Evolutionary conservation across 2,329 filamentous ascomycete genomes (phyloP).

Genomic region (Penicillium psychrosexuale): DNA sequence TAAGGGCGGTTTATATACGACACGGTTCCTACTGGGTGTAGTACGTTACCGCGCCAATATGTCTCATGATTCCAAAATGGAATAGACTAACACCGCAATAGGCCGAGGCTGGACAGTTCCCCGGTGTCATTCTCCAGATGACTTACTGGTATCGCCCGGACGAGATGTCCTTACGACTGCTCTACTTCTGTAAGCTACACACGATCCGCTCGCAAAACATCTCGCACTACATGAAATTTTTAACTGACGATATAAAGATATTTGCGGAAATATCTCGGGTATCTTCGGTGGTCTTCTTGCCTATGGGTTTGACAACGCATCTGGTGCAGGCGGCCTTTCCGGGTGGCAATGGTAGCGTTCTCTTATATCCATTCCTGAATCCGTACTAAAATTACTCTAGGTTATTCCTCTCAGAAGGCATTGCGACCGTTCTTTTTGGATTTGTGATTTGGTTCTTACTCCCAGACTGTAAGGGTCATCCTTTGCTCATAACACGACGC

Average conservation of each 20-base stretch:
- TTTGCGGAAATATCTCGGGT: conserved; percentile 42
- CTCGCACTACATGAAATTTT: conserved; percentile 9
- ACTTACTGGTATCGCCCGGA: conserved; percentile 50
- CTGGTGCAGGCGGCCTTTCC: conserved; percentile 33
- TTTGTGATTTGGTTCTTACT: conserved; percentile 35
- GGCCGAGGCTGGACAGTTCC: conserved; percentile 45
- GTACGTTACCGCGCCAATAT: conserved; percentile 17
- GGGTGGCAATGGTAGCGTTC: conserved; percentile 28
- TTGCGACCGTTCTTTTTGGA: conserved; percentile 23
- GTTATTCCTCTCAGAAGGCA: conserved; percentile 24
- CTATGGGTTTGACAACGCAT: conserved; percentile 44
- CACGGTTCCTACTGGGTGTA: conserved; percentile 43
- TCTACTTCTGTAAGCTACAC: conserved; percentile 45
- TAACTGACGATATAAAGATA: conserved; percentile 23
- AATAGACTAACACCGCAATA: background rate
- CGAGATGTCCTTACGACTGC: conserved; percentile 43
- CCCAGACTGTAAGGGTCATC: conserved; percentile 47
- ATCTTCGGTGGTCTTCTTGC: conserved; percentile 46
- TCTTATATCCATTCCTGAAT: no score
- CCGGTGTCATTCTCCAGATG: conserved; percentile 43
- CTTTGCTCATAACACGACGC: background rate
- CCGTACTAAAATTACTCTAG: conserved; percentile 1
- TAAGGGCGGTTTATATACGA: conserved; percentile 38
- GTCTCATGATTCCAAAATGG: background rate
- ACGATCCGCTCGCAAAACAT: background rate